Evolutionary conservation across 495 filamentous ascomycete genomes (phyloP).

Genomic region (Penicillium crystallinum): DNA sequence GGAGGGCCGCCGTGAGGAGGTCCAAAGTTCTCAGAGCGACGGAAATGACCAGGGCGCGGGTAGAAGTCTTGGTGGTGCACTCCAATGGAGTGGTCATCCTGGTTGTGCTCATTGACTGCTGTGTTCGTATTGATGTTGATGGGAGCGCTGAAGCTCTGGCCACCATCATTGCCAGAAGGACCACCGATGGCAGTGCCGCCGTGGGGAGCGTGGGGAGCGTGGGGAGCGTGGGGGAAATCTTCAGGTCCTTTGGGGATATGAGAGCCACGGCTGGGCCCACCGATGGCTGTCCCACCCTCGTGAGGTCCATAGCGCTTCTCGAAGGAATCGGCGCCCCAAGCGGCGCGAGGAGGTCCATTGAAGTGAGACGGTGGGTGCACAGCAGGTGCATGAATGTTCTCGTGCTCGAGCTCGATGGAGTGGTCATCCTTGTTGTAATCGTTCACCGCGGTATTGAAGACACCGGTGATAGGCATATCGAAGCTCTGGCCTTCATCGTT

Average conservation of each 20-base stretch:
- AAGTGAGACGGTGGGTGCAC: too few species aligned
- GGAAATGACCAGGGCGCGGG: not conserved
- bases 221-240: not conserved
- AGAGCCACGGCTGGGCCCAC: too few species aligned
- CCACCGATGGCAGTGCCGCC: conserved; percentile 24
- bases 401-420: conserved; percentile 24
- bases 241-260: not conserved
- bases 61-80: conserved; percentile 16
- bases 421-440: conserved; percentile 28
- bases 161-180: conserved; percentile 18
- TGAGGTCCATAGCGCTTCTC: conserved; percentile 17
- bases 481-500: conserved; percentile 27
- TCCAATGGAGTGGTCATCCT: conserved; percentile 23
- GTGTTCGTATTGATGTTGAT: conserved; percentile 7
- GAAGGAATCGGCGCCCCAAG: not conserved
- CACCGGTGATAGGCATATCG: conserved; percentile 19
- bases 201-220: conserved; percentile 6
- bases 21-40: not conserved
- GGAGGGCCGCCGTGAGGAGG: not conserved
- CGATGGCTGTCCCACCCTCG: too few species aligned
- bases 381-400: conserved; percentile 7
- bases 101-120: conserved; percentile 13
- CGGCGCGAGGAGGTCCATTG: too few species aligned
- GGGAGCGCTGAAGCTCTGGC: conserved; percentile 6
- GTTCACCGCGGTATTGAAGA: conserved; percentile 14